Base-by-base conservation (phyloP, 1,139 yeast genomes). In the Suhomyces maxii region DNA sequence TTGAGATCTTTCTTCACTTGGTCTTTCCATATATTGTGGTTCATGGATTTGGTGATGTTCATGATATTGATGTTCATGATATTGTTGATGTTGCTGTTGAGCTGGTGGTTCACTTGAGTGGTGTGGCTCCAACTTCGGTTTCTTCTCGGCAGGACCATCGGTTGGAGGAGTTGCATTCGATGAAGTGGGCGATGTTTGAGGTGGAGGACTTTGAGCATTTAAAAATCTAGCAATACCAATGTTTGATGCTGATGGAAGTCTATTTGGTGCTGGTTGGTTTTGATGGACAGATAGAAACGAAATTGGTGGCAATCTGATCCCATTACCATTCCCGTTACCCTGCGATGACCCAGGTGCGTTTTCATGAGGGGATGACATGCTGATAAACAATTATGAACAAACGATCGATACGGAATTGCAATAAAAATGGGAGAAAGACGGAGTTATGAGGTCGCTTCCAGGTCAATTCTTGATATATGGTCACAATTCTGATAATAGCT, bases 221-320 rank as follows among this genome's bases (percentile, higher is more conserved):
- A 56, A 49, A 41, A 58, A 57, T 34, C 56, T 50, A 30, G 56
- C 55, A 38, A 61, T 58, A 28, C 58, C 64, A 42, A 59, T 54
- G 50, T 53, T 57, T 18, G 61, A 51, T 10, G 61, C 56, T 39
- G 55, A 51, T 4, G 60, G 63, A 26, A 55, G 52, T 34, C 56
- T 53, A 40, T 47, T 56, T n/a, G 50, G 47, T 33, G 49, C 45
- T 26, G 45, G 51, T 8, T 46, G 23, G 43, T 37, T 36, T 46
- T 53, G 41, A 32, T 53, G 58, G 6, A 54, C 51, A 7, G 68
- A 58, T 45, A 65, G 52, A 46, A 63, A 64, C 34, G 67, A 61
- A 11, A 65, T 65, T 26, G 69, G 67, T 6, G 69, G 69, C 38
- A 65, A 60, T 41, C 61, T 55, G 28, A 64, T 56, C n/a, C 57